Base-by-base conservation (phyloP, 176 grass and related monocot species). In the Urochloa ruziziensis region DNA sequence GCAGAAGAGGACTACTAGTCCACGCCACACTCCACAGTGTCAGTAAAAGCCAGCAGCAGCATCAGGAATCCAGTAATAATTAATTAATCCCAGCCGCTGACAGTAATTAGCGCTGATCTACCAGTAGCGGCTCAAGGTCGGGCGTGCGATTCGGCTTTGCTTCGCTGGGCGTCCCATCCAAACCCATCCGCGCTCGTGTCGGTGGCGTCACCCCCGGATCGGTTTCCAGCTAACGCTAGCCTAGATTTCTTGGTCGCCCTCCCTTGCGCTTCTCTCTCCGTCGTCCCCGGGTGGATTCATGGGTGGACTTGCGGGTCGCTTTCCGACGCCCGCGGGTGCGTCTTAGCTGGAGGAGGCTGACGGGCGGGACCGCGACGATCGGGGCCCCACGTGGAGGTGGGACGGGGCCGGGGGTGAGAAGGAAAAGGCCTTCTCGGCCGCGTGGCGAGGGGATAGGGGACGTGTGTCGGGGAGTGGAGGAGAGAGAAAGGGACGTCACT, bases 401-500 rank as follows among this genome's bases (percentile, higher is more conserved):
- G 2, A 25, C 0, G 59, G 11, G 10, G 0, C 37, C 43, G 43
- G 15, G 28, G 15, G 25, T 1, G 8, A 21, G 0, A 2, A 23
- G 7, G 7, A 17, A 19, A 3, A 49, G 47, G 15, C 2, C 27
- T 28, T 23, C 36, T 27, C 40, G 75, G 43, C 27, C 42, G 60
- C 59, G 77, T 37, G 80, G 67, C 80, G 36, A 34, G 70, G 42
- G 40, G 82, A 67, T 61, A 62, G 73, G 71, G 73, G 71, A 89
- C 82, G 70, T 62, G 77, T 85, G 88, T 89, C 88, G 71, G 82
- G 82, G 54, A 61, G 59, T 40, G 71, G 53, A 33, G 70, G 10
- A 46, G 42, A 44, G 62, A 67, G 78, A 44, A 8, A 32, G 40
- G 3, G 63, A 77, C 79, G 71, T 77, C 79, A 62, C 49, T 46